phyloP scores from a whole-genome alignment of 495 filamentous ascomycete species.

The Penicillium lividum region DNA sequence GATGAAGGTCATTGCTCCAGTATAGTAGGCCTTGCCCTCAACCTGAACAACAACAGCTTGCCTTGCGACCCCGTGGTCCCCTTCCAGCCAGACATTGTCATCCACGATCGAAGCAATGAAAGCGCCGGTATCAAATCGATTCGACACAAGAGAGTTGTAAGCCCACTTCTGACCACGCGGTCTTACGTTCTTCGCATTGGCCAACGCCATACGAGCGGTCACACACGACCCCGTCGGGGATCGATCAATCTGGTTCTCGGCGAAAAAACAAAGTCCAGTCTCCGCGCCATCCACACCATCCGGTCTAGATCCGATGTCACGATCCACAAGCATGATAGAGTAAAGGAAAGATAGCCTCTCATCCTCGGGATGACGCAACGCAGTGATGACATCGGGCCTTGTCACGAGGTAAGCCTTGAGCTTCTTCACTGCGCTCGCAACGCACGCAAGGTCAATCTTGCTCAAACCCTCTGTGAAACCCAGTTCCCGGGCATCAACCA shows the following conservation, averaged over 20 bases:
- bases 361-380: conserved; percentile 22
- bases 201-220: conserved; percentile 25
- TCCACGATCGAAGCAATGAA: conserved; percentile 6
- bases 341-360: conserved; percentile 24
- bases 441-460: conserved; percentile 18
- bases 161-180: conserved; percentile 21
- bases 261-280: conserved; percentile 27
- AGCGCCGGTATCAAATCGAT: conserved; percentile 1
- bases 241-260: conserved; percentile 29
- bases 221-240: conserved; percentile 33
- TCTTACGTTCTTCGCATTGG: conserved; percentile 20
- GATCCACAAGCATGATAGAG: conserved; percentile 6
- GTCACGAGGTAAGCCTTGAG: conserved; percentile 22
- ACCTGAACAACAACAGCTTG: conserved; percentile 9
- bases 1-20: conserved; percentile 14
- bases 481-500: conserved; percentile 20
- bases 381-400: conserved; percentile 13
- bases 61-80: background rate
- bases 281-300: conserved; percentile 11
- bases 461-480: conserved; percentile 20
- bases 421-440: conserved; percentile 12
- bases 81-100: conserved; percentile 1
- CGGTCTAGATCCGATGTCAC: background rate
- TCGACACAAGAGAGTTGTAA: conserved; percentile 28
- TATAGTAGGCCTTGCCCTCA: conserved; percentile 23